phyloP scores from a whole-genome alignment of 139 green algal genomes.

The Trebouxia sp. region DNA sequence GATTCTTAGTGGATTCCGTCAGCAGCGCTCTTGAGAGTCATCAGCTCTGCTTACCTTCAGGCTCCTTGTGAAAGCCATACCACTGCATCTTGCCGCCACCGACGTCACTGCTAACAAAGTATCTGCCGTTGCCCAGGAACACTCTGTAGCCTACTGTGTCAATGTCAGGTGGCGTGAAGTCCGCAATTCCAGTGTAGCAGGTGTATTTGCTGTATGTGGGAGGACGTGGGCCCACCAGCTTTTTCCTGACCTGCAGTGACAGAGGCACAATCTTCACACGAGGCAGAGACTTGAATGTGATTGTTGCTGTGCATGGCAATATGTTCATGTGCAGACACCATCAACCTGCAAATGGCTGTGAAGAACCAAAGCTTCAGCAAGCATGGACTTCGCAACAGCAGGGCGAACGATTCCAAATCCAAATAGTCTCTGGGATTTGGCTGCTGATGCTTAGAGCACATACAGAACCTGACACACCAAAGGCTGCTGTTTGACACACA shows the following conservation, averaged over 20 bases:
- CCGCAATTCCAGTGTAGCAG: conserved; percentile 92
- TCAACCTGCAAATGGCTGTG: not conserved
- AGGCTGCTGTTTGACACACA: not conserved
- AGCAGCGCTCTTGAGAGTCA: no score
- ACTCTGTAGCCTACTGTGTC: conserved; percentile 87
- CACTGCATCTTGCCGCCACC: conserved; percentile 96
- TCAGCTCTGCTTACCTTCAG: no score
- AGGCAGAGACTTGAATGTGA: not conserved
- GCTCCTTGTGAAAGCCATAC: conserved; percentile 97
- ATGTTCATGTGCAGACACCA: not conserved
- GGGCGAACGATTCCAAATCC: no score
- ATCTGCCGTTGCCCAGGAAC: conserved; percentile 95
- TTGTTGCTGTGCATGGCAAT: not conserved
- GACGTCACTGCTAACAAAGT: conserved; percentile 99
- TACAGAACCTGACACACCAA: not conserved
- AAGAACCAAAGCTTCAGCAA: not conserved
- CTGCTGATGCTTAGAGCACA: not conserved
- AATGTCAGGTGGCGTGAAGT: conserved; percentile 91
- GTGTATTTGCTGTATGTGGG: conserved; percentile 88
- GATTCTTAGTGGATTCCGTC: no score
- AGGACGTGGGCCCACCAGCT: conserved; percentile 67
- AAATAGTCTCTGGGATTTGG: not conserved
- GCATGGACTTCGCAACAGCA: no score
- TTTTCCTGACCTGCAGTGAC: conserved; percentile 60
- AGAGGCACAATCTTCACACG: not conserved